Conservation (phyloP, 1,139 yeast species). For the Cylindricascospora bacillispora region DNA sequence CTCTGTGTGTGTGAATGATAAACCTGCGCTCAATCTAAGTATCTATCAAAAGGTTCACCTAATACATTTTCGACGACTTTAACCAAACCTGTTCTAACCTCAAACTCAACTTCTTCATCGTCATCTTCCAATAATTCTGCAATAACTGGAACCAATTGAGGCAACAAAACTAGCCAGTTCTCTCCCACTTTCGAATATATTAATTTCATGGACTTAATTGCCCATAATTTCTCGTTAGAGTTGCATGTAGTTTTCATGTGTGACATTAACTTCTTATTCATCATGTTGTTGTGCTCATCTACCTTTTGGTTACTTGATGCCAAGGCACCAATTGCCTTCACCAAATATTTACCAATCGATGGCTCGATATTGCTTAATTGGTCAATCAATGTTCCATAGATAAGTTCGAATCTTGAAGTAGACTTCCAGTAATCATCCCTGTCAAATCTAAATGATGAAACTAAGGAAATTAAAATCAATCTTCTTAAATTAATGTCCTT, state of each 20-base stretch:
- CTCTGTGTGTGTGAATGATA: no score
- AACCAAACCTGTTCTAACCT: constrained; percentile 84
- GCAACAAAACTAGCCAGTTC: constrained; percentile 82
- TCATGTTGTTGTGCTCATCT: constrained; percentile 69
- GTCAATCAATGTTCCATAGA: constrained; percentile 46
- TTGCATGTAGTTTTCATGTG: constrained; percentile 43
- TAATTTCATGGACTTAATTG: constrained; percentile 63
- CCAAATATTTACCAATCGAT: constrained; percentile 61
- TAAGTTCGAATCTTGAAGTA: constrained; percentile 66
- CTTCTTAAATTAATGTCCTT: constrained; percentile 46
- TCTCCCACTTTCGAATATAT: constrained; percentile 90
- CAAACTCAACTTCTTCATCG: constrained; percentile 83
- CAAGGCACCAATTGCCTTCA: constrained; percentile 65
- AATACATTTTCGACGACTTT: constrained; percentile 83
- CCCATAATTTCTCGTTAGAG: constrained; percentile 63
- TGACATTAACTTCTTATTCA: constrained; percentile 41
- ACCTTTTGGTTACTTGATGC: constrained; percentile 60
- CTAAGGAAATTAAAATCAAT: constrained; percentile 55
- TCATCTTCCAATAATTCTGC: constrained; percentile 95
- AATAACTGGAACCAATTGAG: constrained; percentile 88
- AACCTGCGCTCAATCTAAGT: constrained; percentile 58
- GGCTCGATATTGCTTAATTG: constrained; percentile 61
- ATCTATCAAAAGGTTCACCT: constrained; percentile 91
- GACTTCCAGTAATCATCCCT: constrained; percentile 93
- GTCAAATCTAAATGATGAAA: constrained; percentile 74